Evolutionary conservation across 805 yeast genomes (phyloP).

Genomic region (Kuraishia piskuri): DNA sequence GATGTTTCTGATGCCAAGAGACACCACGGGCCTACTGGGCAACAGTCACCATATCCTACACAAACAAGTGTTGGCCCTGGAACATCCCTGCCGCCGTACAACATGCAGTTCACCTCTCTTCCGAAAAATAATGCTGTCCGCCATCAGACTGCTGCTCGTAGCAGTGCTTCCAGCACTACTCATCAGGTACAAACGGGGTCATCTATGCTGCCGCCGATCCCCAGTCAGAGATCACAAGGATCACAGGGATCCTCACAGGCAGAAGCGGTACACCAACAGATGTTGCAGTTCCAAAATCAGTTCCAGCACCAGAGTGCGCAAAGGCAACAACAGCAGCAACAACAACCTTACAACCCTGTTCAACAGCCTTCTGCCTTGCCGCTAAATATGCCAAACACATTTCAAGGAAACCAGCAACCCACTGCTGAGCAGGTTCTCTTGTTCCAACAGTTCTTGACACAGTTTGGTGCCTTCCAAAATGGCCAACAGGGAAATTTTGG

Average conservation of each 20-base stretch:
- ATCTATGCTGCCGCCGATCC: neutral
- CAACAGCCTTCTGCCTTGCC: conserved; percentile 67
- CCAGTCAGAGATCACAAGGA: neutral
- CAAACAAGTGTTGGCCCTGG: neutral
- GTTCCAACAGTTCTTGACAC: neutral
- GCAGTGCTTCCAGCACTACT: neutral
- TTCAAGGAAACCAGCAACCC: conserved; percentile 23
- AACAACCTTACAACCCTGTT: conserved; percentile 66
- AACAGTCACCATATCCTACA: neutral
- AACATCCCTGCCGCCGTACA: neutral
- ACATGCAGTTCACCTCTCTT: neutral
- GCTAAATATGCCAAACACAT: conserved; percentile 58
- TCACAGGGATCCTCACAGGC: neutral
- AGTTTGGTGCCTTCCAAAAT: neutral
- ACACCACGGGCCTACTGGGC: neutral
- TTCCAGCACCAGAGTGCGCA: conserved; percentile 5
- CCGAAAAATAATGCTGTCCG: neutral
- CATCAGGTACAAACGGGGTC: neutral
- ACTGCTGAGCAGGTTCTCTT: neutral
- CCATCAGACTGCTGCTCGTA: neutral
- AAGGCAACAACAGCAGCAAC: conserved; percentile 18
- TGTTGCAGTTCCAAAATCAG: conserved; percentile 13
- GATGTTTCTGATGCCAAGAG: neutral
- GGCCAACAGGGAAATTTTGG: neutral
- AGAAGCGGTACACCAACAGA: conserved; percentile 6